Conservation (phyloP, 768 basidiomycete genomes). For the Auricularia sp. region DNA sequence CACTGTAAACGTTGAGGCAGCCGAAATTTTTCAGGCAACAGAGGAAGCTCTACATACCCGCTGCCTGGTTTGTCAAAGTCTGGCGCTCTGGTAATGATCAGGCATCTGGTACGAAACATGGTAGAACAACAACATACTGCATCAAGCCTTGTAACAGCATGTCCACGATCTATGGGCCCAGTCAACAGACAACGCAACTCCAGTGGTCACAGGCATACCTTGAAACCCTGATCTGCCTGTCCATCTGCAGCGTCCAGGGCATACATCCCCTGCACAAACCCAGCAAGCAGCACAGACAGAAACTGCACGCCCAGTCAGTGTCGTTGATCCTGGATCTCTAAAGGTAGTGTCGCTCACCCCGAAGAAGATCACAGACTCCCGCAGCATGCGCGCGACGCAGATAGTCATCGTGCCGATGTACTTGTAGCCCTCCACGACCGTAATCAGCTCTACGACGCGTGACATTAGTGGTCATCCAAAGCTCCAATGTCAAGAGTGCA, state of each 20-base stretch:
- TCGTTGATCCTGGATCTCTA: constrained; percentile 11
- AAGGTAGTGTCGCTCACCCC: constrained; percentile 34
- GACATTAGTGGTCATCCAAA: constrained; percentile 1
- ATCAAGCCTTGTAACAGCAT: constrained; percentile 69
- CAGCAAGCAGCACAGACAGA: constrained; percentile 69
- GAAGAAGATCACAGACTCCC: constrained; percentile 87
- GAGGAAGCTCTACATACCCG: constrained; percentile 40
- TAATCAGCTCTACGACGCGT: constrained; percentile 49
- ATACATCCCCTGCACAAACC: constrained; percentile 79
- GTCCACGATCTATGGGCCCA: constrained; percentile 47
- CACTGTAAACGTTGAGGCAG: background rate
- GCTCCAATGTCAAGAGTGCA: background rate
- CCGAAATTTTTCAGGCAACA: background rate
- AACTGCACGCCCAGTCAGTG: constrained; percentile 33
- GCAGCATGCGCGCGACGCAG: constrained; percentile 84
- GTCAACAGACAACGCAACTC: background rate
- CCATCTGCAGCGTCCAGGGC: constrained; percentile 91
- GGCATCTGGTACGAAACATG: background rate
- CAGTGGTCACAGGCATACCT: constrained; percentile 26
- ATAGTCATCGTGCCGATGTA: constrained; percentile 92
- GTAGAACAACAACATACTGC: constrained; percentile 42
- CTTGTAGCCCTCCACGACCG: constrained; percentile 76
- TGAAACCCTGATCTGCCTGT: constrained; percentile 38
- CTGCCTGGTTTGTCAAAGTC: constrained; percentile 47
- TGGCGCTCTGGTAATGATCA: constrained; percentile 37